A percentile compares a stretch with the other conserved stretches of the same genome.
These are phyloP conservation scores for Hyaloperonospora brassicae DNA, from an alignment of 352 stramenopile genomes.

Conservation along the genomic window DNA sequence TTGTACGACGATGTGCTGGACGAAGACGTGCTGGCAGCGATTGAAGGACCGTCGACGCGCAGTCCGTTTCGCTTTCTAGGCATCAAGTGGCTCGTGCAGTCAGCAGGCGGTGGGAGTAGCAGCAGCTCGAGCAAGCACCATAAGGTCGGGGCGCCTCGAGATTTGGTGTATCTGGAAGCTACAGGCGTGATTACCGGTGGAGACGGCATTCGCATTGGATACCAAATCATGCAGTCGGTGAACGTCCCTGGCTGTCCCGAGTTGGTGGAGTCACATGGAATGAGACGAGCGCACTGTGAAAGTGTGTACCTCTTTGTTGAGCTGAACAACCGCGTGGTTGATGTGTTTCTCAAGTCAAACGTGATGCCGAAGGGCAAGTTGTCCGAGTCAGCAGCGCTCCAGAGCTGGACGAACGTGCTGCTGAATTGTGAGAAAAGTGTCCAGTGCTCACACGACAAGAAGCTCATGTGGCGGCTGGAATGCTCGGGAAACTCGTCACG, in stretches of 20 bases:
- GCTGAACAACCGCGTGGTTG: slow-evolving; percentile 20
- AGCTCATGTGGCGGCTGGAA: slow-evolving; percentile 37
- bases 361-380: slow-evolving; percentile 27
- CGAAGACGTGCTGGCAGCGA: slow-evolving; percentile 45
- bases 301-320: slow-evolving; percentile 40
- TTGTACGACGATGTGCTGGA: slow-evolving; percentile 44
- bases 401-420: slow-evolving; percentile 32
- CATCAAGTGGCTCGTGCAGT: slow-evolving; percentile 63
- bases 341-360: slow-evolving; percentile 34
- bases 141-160: slow-evolving; percentile 29
- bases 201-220: slow-evolving; percentile 50
- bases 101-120: slow-evolving; percentile 23
- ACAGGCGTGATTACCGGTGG: slow-evolving; percentile 44
- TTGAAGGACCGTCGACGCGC: slow-evolving; percentile 40
- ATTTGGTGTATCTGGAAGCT: slow-evolving; percentile 64
- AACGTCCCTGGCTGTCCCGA: slow-evolving; percentile 32
- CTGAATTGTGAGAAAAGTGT: slow-evolving; percentile 38
- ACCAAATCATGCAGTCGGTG: slow-evolving; percentile 62
- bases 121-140: slow-evolving; percentile 21
- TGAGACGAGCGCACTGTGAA: slow-evolving; percentile 33
- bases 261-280: slow-evolving; percentile 23
- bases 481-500: slow-evolving; percentile 17
- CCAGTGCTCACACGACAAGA: slow-evolving; percentile 45
- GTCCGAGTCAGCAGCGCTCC: slow-evolving; percentile 21
- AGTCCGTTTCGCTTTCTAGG: slow-evolving; percentile 62